Conservation (phyloP, 2,329 filamentous ascomycete species). For the Monosporascus sp. region DNA sequence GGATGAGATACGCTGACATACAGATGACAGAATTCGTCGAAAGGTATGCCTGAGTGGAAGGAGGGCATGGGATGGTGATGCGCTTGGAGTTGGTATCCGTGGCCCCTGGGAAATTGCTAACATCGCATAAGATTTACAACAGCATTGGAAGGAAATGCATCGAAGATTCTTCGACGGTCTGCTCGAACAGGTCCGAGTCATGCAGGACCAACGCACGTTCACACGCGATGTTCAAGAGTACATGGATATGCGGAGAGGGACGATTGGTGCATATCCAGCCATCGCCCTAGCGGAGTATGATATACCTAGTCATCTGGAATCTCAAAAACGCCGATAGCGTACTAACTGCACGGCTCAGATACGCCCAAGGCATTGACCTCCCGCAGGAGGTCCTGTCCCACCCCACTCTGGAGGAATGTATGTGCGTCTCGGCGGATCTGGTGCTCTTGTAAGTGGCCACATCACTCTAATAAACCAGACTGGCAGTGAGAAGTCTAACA, state of each 20-base stretch:
- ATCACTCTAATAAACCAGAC: not conserved
- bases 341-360: no score
- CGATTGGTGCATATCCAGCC: conserved; percentile 8
- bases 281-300: conserved; percentile 3
- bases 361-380: conserved; percentile 1
- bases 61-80: no score
- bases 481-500: not conserved
- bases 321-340: no score
- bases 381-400: conserved; percentile 4
- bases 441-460: conserved; percentile 4
- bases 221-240: conserved; percentile 6
- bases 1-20: no score
- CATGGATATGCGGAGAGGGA: conserved; percentile 6
- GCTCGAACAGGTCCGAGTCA: not conserved
- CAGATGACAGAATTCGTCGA: no score
- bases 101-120: not conserved
- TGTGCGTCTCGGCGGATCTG: conserved; percentile 9
- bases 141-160: conserved; percentile 7
- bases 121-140: conserved; percentile 6
- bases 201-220: conserved; percentile 4
- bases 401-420: conserved; percentile 8
- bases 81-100: no score
- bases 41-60: no score
- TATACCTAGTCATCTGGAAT: no score
- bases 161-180: conserved; percentile 8